Conservation (phyloP, 192 early-diverging fungal species). For the Umbelopsis ramanniana region DNA sequence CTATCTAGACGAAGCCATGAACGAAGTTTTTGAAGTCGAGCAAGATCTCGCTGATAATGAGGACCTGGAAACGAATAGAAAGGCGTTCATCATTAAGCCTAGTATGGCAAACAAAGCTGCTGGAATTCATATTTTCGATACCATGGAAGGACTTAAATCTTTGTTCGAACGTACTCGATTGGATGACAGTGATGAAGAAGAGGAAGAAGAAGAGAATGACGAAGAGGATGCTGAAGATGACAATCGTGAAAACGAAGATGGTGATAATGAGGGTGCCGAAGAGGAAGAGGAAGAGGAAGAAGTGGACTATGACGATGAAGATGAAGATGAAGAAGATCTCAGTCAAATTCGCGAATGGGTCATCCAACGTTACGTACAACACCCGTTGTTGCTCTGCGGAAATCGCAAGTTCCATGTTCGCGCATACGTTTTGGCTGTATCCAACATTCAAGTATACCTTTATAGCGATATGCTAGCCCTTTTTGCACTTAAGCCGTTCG, state of each 20-base stretch:
- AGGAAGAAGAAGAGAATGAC: slow-evolving; percentile 48
- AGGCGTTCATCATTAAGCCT: slow-evolving; percentile 67
- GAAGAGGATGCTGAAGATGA: too few relatives aligned
- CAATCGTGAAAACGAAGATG: slow-evolving; percentile 36
- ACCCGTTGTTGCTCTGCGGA: slow-evolving; percentile 54
- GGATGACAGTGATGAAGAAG: slow-evolving; percentile 49
- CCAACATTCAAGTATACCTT: slow-evolving; percentile 60
- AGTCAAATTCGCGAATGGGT: slow-evolving; percentile 74
- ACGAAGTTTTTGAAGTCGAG: slow-evolving; percentile 69
- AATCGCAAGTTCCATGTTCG: slow-evolving; percentile 71
- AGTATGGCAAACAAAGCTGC: slow-evolving; percentile 67
- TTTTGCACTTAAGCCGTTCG: slow-evolving; percentile 62
- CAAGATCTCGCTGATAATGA: slow-evolving; percentile 56
- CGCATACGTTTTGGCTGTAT: slow-evolving; percentile 63
- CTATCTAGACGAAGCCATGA: slow-evolving; percentile 70
- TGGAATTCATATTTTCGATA: slow-evolving; percentile 67
- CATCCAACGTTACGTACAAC: slow-evolving; percentile 66
- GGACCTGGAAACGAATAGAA: slow-evolving; percentile 27
- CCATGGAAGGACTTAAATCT: slow-evolving; percentile 47
- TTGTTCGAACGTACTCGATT: slow-evolving; percentile 46
- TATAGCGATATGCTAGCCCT: slow-evolving; percentile 67
- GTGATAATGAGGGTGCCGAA: slow-evolving; percentile 21
- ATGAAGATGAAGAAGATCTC: slow-evolving; percentile 34
- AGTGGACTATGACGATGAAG: slow-evolving; percentile 11
- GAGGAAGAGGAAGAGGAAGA: slow-evolving; percentile 19